A percentile compares a stretch with the other conserved stretches of the same genome.
Conservation (phyloP, 2,329 filamentous ascomycete genomes). For the Colletotrichum scovillei region DNA sequence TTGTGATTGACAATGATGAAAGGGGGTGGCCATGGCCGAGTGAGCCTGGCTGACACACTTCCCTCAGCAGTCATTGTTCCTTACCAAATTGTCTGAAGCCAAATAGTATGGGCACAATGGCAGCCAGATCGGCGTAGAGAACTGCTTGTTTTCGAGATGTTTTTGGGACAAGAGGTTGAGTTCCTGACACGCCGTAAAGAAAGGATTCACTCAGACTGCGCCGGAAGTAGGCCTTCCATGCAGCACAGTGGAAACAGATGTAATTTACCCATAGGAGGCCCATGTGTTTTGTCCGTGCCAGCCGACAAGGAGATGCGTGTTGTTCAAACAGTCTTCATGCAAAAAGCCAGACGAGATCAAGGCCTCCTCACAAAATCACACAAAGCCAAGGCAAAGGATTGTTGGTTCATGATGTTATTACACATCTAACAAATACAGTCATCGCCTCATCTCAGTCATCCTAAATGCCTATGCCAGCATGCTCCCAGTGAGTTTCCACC, state of each 20-base stretch:
- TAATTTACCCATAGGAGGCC: background rate
- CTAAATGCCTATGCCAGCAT: conserved; percentile 10
- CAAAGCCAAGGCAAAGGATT: background rate
- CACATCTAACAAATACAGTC: conserved; percentile 13
- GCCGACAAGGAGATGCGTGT: background rate
- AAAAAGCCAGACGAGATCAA: background rate
- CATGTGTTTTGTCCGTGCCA: background rate
- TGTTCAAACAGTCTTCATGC: background rate
- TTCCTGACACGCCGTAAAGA: background rate
- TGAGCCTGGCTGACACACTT: no score
- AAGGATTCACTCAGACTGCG: background rate
- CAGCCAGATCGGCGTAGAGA: background rate
- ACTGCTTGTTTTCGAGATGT: background rate
- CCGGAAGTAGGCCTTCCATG: background rate
- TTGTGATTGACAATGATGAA: no score
- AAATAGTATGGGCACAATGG: background rate
- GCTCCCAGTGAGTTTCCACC: background rate
- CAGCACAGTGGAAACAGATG: background rate
- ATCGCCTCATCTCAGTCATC: conserved; percentile 18
- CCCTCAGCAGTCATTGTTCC: no score
- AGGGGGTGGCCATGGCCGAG: no score
- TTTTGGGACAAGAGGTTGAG: background rate
- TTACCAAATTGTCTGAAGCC: no score
- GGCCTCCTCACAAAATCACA: background rate
- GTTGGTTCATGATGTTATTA: background rate